Percentiles rank a stretch among this genome's conserved stretches.
Evolutionary conservation across 83 land plant species (phyloP).

Genomic region (Thuja plicata): DNA sequence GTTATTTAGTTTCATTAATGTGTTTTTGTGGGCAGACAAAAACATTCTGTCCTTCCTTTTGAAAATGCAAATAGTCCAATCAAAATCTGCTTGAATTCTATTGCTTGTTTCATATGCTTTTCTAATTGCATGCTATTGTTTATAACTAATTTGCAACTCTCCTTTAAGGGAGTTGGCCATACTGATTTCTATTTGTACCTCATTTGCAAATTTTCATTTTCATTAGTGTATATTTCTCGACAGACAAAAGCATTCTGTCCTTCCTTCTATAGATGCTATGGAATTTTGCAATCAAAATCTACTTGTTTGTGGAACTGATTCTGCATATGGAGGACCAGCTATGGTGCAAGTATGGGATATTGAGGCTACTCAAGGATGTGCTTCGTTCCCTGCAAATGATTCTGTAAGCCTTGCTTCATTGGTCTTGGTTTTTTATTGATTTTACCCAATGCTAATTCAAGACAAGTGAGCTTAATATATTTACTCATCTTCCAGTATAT

Average conservation of each 20-base stretch:
- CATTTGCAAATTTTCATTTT: constrained; percentile 3
- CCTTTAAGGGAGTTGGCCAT: background rate
- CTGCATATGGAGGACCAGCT: constrained; percentile 50
- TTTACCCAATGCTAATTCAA: background rate
- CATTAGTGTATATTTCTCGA: background rate
- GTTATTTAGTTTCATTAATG: too few species aligned
- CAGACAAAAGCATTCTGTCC: background rate
- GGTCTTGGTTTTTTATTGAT: background rate
- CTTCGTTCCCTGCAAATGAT: constrained; percentile 53
- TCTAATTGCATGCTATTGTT: too few species aligned
- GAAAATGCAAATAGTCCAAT: too few species aligned
- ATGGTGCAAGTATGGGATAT: constrained; percentile 71
- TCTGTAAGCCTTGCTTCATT: constrained; percentile 28
- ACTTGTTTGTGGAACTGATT: constrained; percentile 58
- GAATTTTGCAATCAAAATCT: constrained; percentile 48
- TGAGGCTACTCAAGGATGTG: constrained; percentile 33
- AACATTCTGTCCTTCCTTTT: too few species aligned
- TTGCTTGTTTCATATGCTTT: too few species aligned
- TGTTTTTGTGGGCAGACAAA: too few species aligned
- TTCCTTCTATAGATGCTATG: constrained; percentile 52
- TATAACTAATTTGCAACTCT: too few species aligned
- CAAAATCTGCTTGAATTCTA: too few species aligned
- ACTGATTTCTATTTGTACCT: background rate
- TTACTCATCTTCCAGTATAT: constrained; percentile 43
- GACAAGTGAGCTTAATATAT: background rate